These are phyloP conservation scores for Yarrowia keelungensis DNA, from an alignment of 805 yeast species.

Conservation along the genomic window DNA sequence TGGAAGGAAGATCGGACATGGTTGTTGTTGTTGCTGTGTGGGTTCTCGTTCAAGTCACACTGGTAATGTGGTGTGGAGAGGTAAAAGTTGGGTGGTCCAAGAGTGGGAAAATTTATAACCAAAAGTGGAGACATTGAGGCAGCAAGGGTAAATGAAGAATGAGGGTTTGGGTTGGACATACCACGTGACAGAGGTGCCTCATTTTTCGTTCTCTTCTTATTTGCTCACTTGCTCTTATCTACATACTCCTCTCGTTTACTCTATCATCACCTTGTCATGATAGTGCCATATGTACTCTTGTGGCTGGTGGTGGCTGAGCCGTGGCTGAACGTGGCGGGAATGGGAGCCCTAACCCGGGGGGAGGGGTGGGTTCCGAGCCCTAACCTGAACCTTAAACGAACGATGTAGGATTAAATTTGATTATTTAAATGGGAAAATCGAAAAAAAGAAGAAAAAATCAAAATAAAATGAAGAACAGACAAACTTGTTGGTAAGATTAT, in stretches of 20 bases:
- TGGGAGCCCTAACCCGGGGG: too few relatives aligned
- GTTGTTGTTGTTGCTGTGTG: slow-evolving; percentile 6
- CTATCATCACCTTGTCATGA: neutral
- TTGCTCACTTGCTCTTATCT: too few relatives aligned
- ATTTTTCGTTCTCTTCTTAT: neutral
- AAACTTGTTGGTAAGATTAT: too few relatives aligned
- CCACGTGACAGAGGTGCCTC: too few relatives aligned
- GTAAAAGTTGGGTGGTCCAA: neutral
- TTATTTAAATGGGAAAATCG: too few relatives aligned
- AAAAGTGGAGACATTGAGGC: slow-evolving; percentile 8
- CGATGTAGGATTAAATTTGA: too few relatives aligned
- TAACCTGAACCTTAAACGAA: neutral
- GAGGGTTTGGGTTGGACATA: too few relatives aligned
- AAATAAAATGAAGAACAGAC: neutral
- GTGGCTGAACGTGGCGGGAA: slow-evolving; percentile 20
- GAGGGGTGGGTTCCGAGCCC: neutral
- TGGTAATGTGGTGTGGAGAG: slow-evolving; percentile 7
- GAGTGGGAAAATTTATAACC: slow-evolving; percentile 3
- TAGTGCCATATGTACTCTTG: slow-evolving; percentile 8
- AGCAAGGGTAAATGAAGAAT: neutral
- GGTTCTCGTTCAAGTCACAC: neutral
- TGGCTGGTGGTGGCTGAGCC: slow-evolving; percentile 23
- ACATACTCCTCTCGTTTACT: too few relatives aligned
- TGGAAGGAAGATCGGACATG: slow-evolving; percentile 38
- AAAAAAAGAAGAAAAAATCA: too few relatives aligned